Percentiles rank a stretch among this genome's conserved stretches.
Evolutionary conservation across 148 eudicot species (phyloP).

Genomic region (Bassia scoparia): DNA sequence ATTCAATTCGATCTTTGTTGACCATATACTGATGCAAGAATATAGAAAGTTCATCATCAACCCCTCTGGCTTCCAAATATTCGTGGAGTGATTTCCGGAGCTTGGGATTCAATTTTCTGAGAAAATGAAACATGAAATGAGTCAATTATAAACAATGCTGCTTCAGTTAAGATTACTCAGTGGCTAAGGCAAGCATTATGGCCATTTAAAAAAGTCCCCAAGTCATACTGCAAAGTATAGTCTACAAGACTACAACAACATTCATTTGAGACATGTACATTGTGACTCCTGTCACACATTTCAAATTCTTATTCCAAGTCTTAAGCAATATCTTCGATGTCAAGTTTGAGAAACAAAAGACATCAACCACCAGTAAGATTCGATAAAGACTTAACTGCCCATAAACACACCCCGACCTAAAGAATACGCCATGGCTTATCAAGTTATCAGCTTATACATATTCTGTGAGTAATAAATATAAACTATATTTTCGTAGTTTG

Average conservation of each 20-base stretch:
- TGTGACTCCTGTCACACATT: background rate
- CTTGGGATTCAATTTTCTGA: constrained; percentile 53
- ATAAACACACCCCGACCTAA: background rate
- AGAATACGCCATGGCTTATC: background rate
- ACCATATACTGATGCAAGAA: constrained; percentile 65
- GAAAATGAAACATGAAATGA: constrained; percentile 11
- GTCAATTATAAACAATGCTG: background rate
- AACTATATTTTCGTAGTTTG: background rate
- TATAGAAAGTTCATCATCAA: constrained; percentile 47
- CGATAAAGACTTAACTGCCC: background rate
- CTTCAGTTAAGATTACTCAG: background rate
- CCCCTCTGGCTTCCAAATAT: constrained; percentile 66
- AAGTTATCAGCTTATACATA: background rate
- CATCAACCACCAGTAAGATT: background rate
- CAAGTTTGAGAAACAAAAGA: background rate
- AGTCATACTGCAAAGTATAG: background rate
- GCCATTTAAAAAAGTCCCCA: background rate
- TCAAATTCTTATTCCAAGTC: background rate
- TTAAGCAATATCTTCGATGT: background rate
- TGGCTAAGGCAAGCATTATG: background rate
- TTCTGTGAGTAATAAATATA: background rate
- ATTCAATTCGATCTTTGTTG: constrained; percentile 68
- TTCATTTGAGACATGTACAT: background rate
- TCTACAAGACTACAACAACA: no score
- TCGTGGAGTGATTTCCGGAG: constrained; percentile 51